phyloP scores from a whole-genome alignment of 345 rosid species.

The Gossypium australe region DNA sequence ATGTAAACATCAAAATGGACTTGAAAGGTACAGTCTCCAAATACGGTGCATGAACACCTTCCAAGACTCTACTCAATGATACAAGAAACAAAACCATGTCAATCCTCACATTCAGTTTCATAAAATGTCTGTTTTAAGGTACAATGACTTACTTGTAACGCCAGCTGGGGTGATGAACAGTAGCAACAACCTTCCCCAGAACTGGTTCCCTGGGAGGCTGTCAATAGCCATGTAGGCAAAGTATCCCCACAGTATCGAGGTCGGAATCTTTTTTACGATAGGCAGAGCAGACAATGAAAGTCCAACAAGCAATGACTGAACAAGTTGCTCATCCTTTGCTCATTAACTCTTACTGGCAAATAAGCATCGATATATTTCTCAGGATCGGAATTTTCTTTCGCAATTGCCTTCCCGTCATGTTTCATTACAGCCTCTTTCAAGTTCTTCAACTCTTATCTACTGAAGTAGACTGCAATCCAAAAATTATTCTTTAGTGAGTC shows the following conservation, averaged over 20 bases:
- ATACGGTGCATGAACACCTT: slow-evolving; percentile 68
- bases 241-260: slow-evolving; percentile 89
- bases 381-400: slow-evolving; percentile 54
- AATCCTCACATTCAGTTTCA: neutral
- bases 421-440: slow-evolving; percentile 76
- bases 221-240: slow-evolving; percentile 91
- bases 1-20: slow-evolving; percentile 46
- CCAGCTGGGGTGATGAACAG: slow-evolving; percentile 69
- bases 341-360: slow-evolving; percentile 77
- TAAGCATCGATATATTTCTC: slow-evolving; percentile 59
- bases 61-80: slow-evolving; percentile 50
- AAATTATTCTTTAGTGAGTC: slow-evolving; percentile 6
- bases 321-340: slow-evolving; percentile 77
- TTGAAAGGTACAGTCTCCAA: slow-evolving; percentile 70
- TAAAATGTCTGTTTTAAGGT: neutral
- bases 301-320: slow-evolving; percentile 72
- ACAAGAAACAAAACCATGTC: neutral
- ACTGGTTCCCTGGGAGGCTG: slow-evolving; percentile 83
- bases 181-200: slow-evolving; percentile 75
- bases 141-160: slow-evolving; percentile 55
- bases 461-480: slow-evolving; percentile 36
- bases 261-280: slow-evolving; percentile 53
- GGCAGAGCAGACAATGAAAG: slow-evolving; percentile 49
- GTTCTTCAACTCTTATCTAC: slow-evolving; percentile 58
- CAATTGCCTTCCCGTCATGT: slow-evolving; percentile 34